Evolutionary conservation across 1,139 yeast species (phyloP).

Genomic region (Blastobotrys niveus): DNA sequence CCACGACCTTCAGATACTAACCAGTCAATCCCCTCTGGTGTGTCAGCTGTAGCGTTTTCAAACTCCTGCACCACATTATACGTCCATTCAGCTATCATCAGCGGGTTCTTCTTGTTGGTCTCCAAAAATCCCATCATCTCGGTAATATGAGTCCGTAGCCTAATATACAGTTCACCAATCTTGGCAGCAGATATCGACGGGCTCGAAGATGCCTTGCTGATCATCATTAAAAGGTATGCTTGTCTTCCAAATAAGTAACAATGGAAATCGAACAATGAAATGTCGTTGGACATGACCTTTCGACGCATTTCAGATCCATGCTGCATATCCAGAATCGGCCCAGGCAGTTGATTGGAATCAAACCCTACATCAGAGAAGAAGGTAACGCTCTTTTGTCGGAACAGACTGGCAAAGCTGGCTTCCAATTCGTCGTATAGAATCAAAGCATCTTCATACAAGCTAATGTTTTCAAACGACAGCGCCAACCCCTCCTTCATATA

Average conservation of each 20-base stretch:
- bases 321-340: constrained; percentile 17
- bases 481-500: constrained; percentile 45
- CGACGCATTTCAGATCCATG: constrained; percentile 28
- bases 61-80: constrained; percentile 33
- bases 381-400: constrained; percentile 24
- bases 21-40: constrained; percentile 29
- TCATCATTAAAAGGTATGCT: constrained; percentile 33
- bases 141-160: constrained; percentile 39
- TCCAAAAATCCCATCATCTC: constrained; percentile 35
- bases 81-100: constrained; percentile 34
- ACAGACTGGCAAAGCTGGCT: constrained; percentile 26
- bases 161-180: constrained; percentile 31
- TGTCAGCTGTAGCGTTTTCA: constrained; percentile 24
- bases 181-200: constrained; percentile 36
- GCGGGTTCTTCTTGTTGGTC: constrained; percentile 24
- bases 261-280: constrained; percentile 39
- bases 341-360: constrained; percentile 21
- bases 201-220: constrained; percentile 33
- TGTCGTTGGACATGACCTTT: constrained; percentile 36
- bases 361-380: constrained; percentile 31
- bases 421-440: constrained; percentile 42
- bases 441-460: constrained; percentile 54
- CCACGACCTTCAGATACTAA: constrained; percentile 38
- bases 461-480: constrained; percentile 45
- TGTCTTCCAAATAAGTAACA: constrained; percentile 41